phyloP scores from a whole-genome alignment of 352 stramenopile genomes.

The Globisporangium orthogonon region DNA sequence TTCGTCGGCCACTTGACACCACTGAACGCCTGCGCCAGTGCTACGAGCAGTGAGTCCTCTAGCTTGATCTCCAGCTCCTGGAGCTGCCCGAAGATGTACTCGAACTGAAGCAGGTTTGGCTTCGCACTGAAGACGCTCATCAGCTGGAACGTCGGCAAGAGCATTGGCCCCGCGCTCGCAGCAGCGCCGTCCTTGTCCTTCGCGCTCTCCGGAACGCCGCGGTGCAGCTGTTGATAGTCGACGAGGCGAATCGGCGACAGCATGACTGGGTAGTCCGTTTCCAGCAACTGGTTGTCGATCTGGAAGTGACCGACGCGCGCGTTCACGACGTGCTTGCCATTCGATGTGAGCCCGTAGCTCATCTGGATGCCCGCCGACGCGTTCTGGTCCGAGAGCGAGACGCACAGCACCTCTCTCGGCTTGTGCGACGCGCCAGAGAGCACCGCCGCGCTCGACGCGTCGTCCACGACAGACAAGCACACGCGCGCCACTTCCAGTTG shows the following conservation, averaged over 20 bases:
- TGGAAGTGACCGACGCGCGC: conserved; percentile 72
- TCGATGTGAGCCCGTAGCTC: conserved; percentile 63
- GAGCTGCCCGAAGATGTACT: conserved; percentile 85
- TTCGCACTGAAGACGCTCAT: conserved; percentile 72
- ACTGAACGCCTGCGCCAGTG: conserved; percentile 67
- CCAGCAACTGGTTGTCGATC: conserved; percentile 80
- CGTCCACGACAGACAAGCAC: conserved; percentile 71
- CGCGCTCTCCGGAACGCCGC: conserved; percentile 17
- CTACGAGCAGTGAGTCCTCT: conserved; percentile 73
- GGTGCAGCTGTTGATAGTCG: conserved; percentile 63
- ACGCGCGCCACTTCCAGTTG: conserved; percentile 72
- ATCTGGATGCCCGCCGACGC: conserved; percentile 69
- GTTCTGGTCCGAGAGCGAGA: conserved; percentile 65
- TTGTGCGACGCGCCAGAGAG: conserved; percentile 24
- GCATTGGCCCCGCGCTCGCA: conserved; percentile 19
- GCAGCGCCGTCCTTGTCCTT: conserved; percentile 10
- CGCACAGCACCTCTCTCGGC: conserved; percentile 62
- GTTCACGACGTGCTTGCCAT: conserved; percentile 74
- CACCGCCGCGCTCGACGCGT: conserved; percentile 31
- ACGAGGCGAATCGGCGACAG: conserved; percentile 60
- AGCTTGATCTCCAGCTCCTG: conserved; percentile 86
- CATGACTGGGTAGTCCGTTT: conserved; percentile 82
- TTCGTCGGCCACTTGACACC: conserved; percentile 52
- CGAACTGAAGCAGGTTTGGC: conserved; percentile 65
- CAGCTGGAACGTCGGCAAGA: conserved; percentile 74